Conservation (phyloP, 2,329 filamentous ascomycete species). For the Colletotrichum filicis region DNA sequence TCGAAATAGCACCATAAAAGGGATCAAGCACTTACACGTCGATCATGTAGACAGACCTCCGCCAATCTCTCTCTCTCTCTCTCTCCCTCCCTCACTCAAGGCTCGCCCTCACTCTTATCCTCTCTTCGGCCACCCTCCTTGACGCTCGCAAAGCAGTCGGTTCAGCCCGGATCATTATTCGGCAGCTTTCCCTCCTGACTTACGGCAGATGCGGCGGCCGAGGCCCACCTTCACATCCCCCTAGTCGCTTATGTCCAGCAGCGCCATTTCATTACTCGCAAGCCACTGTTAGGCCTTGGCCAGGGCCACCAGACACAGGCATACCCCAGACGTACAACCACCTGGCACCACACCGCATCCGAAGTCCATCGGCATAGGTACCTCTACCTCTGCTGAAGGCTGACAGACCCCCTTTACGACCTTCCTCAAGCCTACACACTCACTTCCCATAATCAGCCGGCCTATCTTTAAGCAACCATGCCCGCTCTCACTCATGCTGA, state of each 20-base stretch:
- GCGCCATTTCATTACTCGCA: conserved; percentile 36
- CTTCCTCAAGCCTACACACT: conserved; percentile 35
- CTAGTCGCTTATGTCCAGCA: conserved; percentile 35
- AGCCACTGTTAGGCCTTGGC: conserved; percentile 33
- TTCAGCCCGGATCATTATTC: conserved; percentile 21
- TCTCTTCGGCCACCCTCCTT: background rate
- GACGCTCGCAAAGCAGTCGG: conserved; percentile 4
- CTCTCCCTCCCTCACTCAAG: background rate
- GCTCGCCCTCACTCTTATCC: background rate
- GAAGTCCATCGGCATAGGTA: conserved; percentile 25
- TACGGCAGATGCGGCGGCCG: conserved; percentile 31
- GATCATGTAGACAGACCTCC: conserved; percentile 12
- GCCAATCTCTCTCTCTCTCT: background rate
- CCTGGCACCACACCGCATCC: conserved; percentile 21
- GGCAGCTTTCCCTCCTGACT: conserved; percentile 25
- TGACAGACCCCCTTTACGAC: conserved; percentile 22
- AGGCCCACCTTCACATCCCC: conserved; percentile 33
- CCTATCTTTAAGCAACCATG: conserved; percentile 47
- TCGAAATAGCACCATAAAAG: conserved; percentile 27
- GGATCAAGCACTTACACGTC: conserved; percentile 22
- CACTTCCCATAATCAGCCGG: conserved; percentile 45
- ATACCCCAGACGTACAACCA: conserved; percentile 35
- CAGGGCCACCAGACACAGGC: conserved; percentile 30
- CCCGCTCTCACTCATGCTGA: conserved; percentile 46
- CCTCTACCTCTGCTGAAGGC: conserved; percentile 26